Base-by-base conservation (phyloP, 2,329 filamentous ascomycete genomes). In the Neoarthrinium moseri region DNA sequence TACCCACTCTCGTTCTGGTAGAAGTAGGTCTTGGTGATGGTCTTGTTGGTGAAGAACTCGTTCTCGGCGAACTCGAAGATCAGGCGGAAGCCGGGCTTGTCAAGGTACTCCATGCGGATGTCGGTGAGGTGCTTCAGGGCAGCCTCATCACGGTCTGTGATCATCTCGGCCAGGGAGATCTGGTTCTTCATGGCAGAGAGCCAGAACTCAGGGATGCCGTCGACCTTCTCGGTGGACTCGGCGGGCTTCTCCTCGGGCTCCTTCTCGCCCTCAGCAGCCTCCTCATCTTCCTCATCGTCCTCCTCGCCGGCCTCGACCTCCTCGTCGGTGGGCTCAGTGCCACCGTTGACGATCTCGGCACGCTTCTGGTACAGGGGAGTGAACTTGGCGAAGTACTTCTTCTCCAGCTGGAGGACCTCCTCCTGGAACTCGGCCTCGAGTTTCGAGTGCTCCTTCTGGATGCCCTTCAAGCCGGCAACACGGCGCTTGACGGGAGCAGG, bases 141-240 rank as follows among this genome's bases (percentile, higher is more conserved):
- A 57, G 83, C 84, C 81, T 99, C 94, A 66, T 99, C 94, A 55
- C 91, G 88, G 62, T 97, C 94, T 61, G 94, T 99, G 68, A 99
- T 96, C 83, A 96, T 96, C 73, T 99, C 95, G 46, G 92, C 90
- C 46, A 99, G 84, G 23, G 91, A 95, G 62, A 94, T 83, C 69
- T 96, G 92, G 78, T 99, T 99, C 82, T 99, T 99, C 92, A 99
- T 97, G 59, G 95, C 92, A 51, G 92, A 96, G 41, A 99, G 80
- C 94, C 94, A 99, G 81, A 99, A 99, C 73, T 99, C 94, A 53
- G 94, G 94, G 53, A 99, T 96, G 70, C 94, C 94, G 61, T 83
- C 78, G 54, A 86, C 72, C 46, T 75, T 68, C 52, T 76, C 63
- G 48, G 72, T 68, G 26, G 73, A 66, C 52, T 79, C 73, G 47